A percentile compares a stretch with the other conserved stretches of the same genome.
These are phyloP conservation scores for Fusarium sp. DNA, from an alignment of 2,329 filamentous ascomycete genomes.

Conservation along the genomic window DNA sequence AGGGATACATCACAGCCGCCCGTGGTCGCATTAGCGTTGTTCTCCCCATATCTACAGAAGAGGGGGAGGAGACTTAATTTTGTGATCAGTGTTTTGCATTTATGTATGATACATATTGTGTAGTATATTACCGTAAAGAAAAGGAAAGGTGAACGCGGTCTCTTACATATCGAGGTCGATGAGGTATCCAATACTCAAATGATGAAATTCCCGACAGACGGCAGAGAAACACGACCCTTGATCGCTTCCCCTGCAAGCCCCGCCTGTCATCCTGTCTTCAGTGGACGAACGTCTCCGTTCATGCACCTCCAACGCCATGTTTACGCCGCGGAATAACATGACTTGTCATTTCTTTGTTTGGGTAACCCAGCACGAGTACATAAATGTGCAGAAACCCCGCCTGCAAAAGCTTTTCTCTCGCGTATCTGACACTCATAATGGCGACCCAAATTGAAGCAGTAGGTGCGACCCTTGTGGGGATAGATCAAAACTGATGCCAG, in stretches of 20 bases:
- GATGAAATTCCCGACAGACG: background rate
- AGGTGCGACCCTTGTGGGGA: background rate
- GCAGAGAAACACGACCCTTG: background rate
- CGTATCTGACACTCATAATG: conserved; percentile 5
- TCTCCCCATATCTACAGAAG: background rate
- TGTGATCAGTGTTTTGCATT: background rate
- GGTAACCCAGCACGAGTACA: background rate
- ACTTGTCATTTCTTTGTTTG: background rate
- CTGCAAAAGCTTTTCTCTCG: background rate
- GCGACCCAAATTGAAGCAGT: conserved; percentile 28
- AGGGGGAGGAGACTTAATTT: background rate
- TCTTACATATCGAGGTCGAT: no score
- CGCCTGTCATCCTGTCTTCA: conserved; percentile 12
- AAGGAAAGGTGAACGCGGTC: no score
- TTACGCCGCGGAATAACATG: background rate
- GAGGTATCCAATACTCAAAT: no score
- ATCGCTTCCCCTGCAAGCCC: background rate
- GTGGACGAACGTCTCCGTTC: background rate
- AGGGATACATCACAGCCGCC: background rate
- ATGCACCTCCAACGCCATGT: background rate
- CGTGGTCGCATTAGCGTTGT: no score
- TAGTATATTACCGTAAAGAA: no score
- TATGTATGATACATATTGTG: background rate
- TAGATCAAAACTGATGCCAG: fast-evolving
- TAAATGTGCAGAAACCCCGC: conserved; percentile 17